A percentile compares a stretch with the other conserved stretches of the same genome.
Evolutionary conservation across 306 rosid species (phyloP).

Genomic region (Cajanus cajan): DNA sequence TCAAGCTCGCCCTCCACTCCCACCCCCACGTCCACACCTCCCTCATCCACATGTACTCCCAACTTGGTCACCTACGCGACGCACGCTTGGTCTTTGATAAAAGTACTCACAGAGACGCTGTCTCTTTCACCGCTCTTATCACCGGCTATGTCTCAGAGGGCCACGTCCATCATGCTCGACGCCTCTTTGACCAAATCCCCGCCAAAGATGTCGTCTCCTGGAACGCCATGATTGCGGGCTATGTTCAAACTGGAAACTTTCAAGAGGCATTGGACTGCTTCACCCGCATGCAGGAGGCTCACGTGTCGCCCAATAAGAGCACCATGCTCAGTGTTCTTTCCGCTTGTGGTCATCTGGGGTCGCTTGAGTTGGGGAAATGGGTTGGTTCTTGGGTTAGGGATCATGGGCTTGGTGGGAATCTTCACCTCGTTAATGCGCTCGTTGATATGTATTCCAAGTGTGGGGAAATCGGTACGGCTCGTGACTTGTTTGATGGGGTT

Average conservation of each 20-base stretch:
- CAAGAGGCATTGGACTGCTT: constrained; percentile 64
- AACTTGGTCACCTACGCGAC: constrained; percentile 41
- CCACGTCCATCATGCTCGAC: constrained; percentile 55
- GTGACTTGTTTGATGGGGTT: constrained; percentile 66
- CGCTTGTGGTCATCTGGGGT: constrained; percentile 63
- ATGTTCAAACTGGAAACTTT: constrained; percentile 51
- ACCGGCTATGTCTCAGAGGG: constrained; percentile 60
- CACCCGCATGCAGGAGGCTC: constrained; percentile 48
- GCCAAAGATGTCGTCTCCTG: constrained; percentile 69
- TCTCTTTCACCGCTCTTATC: constrained; percentile 76
- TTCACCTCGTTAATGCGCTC: constrained; percentile 61
- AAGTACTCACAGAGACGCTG: constrained; percentile 52
- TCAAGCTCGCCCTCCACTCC: constrained; percentile 56
- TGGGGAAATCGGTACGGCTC: constrained; percentile 56
- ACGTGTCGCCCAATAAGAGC: constrained; percentile 51
- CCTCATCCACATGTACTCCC: constrained; percentile 62
- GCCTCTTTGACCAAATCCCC: constrained; percentile 59
- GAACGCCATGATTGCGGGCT: constrained; percentile 91
- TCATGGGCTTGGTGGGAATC: constrained; percentile 44
- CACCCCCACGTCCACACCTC: constrained; percentile 65
- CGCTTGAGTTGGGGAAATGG: constrained; percentile 60
- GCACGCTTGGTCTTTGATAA: constrained; percentile 70
- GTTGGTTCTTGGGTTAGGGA: constrained; percentile 60
- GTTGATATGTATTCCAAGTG: constrained; percentile 82
- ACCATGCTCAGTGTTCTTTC: constrained; percentile 66